These are phyloP conservation scores for Bromus sterilis DNA, from an alignment of 176 grass and related monocot species.

Conservation along the genomic window DNA sequence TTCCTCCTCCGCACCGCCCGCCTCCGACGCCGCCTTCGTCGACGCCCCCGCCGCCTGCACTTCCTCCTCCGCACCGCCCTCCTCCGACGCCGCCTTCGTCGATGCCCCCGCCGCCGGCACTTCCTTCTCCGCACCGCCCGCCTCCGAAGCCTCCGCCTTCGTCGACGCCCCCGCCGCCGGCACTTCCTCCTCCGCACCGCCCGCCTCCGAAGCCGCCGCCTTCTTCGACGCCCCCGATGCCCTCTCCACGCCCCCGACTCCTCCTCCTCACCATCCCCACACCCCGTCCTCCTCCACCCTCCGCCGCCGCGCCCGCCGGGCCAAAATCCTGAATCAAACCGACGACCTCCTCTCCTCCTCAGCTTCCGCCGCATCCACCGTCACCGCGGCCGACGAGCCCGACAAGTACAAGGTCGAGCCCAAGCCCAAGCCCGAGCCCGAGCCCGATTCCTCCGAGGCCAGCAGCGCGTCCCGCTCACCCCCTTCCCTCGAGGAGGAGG, in stretches of 20 bases:
- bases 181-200: background rate
- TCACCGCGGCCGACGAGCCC: slow-evolving; percentile 18
- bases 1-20: too few relatives aligned
- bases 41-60: background rate
- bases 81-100: slow-evolving; percentile 24
- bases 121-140: background rate
- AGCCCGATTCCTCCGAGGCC: background rate
- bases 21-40: too few relatives aligned
- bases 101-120: background rate
- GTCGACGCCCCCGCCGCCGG: slow-evolving; percentile 41
- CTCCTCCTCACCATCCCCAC: background rate
- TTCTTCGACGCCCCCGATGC: slow-evolving; percentile 43
- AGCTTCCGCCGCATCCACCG: slow-evolving; percentile 4
- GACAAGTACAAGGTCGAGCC: background rate
- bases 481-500: background rate
- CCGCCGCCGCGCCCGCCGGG: slow-evolving; percentile 26
- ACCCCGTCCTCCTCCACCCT: slow-evolving; percentile 20
- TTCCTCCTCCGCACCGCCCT: background rate
- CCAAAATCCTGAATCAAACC: slow-evolving; percentile 1
- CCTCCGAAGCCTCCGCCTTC: slow-evolving; percentile 21
- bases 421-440: background rate
- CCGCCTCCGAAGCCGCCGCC: slow-evolving; percentile 3
- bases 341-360: background rate
- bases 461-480: background rate
- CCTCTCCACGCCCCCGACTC: background rate